Conservation (phyloP, 2,329 filamentous ascomycete species). For the Lithohypha guttulata region DNA sequence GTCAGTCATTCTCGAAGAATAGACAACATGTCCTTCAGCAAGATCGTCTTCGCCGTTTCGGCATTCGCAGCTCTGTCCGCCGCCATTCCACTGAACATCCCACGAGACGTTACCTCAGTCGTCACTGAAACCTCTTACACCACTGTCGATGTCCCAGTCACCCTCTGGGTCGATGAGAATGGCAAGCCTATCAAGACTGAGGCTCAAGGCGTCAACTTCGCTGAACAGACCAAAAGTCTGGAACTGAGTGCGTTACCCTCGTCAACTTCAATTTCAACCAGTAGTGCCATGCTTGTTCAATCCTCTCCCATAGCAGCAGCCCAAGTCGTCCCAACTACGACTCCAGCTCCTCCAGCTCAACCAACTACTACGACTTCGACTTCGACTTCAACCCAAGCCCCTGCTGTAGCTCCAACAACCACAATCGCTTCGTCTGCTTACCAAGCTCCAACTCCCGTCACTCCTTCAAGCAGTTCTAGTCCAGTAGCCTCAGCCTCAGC, state of each 20-base stretch:
- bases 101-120: conserved; percentile 11
- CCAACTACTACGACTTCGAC: conserved; percentile 8
- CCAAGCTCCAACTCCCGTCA: conserved; percentile 13
- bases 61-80: conserved; percentile 16
- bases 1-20: conserved; percentile 3
- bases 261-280: conserved; percentile 9
- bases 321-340: conserved; percentile 19
- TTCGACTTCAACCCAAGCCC: conserved; percentile 19
- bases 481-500: conserved; percentile 14
- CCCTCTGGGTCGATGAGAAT: conserved; percentile 17
- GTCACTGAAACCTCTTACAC: conserved; percentile 18
- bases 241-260: conserved; percentile 8
- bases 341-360: conserved; percentile 12
- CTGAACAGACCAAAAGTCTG: background rate
- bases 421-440: conserved; percentile 19
- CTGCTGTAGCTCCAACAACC: conserved; percentile 22
- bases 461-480: conserved; percentile 17
- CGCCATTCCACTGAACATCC: conserved; percentile 14
- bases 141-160: conserved; percentile 19
- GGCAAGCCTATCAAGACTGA: conserved; percentile 1
- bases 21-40: conserved; percentile 18
- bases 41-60: conserved; percentile 18
- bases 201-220: conserved; percentile 1
- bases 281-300: conserved; percentile 4
- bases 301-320: too few relatives aligned